These are phyloP conservation scores for Persicaria maculosa DNA, from an alignment of 148 eudicot species.

Conservation along the genomic window DNA sequence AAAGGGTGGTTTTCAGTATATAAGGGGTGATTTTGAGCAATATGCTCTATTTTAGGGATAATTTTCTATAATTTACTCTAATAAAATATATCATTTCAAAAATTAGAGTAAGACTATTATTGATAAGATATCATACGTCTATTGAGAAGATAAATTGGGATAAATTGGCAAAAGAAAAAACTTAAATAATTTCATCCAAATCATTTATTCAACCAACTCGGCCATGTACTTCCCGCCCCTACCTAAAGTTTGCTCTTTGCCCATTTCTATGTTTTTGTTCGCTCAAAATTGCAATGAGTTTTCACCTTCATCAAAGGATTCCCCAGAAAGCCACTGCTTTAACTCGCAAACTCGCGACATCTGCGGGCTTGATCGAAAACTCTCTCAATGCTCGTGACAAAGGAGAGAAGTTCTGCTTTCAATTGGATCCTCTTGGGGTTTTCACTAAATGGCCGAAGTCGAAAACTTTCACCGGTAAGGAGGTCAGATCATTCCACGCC, in stretches of 20 bases:
- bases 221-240: neutral
- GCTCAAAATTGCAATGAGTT: conserved; percentile 23
- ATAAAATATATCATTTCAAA: too few species aligned
- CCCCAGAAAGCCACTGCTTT: conserved; percentile 18
- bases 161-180: too few species aligned
- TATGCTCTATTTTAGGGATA: too few species aligned
- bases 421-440: conserved; percentile 26
- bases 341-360: conserved; percentile 21
- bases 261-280: neutral
- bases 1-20: too few species aligned
- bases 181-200: too few species aligned
- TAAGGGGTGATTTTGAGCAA: too few species aligned
- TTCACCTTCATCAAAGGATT: conserved; percentile 15
- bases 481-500: conserved; percentile 38
- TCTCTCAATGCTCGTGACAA: conserved; percentile 13
- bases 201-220: too few species aligned
- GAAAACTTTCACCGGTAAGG: conserved; percentile 18
- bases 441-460: conserved; percentile 34
- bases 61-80: too few species aligned
- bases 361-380: conserved; percentile 23
- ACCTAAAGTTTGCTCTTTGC: neutral
- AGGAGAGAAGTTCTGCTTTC: conserved; percentile 1
- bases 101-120: too few species aligned
- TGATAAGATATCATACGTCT: too few species aligned
- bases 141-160: too few species aligned